phyloP scores from a whole-genome alignment of 257 asterid genomes.

The Vinca minor region DNA sequence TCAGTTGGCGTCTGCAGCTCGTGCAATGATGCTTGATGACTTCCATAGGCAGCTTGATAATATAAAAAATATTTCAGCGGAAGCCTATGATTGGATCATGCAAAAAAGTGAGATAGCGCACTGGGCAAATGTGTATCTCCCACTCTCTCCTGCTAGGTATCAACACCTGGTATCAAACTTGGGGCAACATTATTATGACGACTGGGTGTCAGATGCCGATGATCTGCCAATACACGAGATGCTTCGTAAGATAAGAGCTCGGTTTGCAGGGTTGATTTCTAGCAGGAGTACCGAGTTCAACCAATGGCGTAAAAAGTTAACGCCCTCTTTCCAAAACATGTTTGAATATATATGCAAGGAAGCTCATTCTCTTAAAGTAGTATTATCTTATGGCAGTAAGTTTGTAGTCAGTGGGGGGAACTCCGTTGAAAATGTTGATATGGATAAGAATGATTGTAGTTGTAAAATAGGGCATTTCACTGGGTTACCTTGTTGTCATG shows the following conservation, averaged over 20 bases:
- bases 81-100: conserved; percentile 79
- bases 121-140: conserved; percentile 82
- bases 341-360: conserved; percentile 48
- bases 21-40: conserved; percentile 51
- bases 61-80: conserved; percentile 63
- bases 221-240: conserved; percentile 86
- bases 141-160: conserved; percentile 73
- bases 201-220: conserved; percentile 77
- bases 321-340: conserved; percentile 69
- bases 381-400: conserved; percentile 34
- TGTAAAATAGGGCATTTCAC: conserved; percentile 68
- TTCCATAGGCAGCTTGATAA: conserved; percentile 62
- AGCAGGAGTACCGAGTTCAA: conserved; percentile 43
- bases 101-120: conserved; percentile 70
- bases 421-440: conserved; percentile 52
- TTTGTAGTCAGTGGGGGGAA: conserved; percentile 74
- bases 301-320: conserved; percentile 63
- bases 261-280: conserved; percentile 53
- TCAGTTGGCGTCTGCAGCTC: conserved; percentile 59
- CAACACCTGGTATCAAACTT: conserved; percentile 63
- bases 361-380: conserved; percentile 34
- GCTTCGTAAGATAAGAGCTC: no score
- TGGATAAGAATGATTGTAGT: conserved; percentile 58
- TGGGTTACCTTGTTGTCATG: conserved; percentile 87
- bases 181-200: conserved; percentile 70